phyloP scores from a whole-genome alignment of 208 protist species.

The Crithidia expoeki region DNA sequence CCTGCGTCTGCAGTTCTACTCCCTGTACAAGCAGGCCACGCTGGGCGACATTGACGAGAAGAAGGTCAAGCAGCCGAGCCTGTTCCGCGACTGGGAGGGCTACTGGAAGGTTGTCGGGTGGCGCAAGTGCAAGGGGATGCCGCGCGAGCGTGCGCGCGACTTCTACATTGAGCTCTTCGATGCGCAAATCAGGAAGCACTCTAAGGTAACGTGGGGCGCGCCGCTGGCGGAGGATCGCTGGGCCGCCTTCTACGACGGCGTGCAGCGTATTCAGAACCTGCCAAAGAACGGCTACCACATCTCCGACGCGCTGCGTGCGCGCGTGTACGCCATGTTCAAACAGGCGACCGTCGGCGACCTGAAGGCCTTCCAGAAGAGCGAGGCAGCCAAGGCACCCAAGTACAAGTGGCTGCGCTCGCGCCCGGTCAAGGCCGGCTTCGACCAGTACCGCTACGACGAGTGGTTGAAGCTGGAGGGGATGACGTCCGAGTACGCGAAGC shows the following conservation, averaged over 20 bases:
- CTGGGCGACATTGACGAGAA: conserved; percentile 81
- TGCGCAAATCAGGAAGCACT: conserved; percentile 32
- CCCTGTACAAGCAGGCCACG: conserved; percentile 88
- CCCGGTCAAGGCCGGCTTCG: conserved; percentile 34
- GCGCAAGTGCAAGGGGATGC: conserved; percentile 80
- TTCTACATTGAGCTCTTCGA: conserved; percentile 83
- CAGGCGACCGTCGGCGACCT: conserved; percentile 83
- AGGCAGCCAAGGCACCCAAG: conserved; percentile 34
- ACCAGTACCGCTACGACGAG: conserved; percentile 62
- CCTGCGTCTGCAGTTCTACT: conserved; percentile 86
- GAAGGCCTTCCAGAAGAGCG: conserved; percentile 67
- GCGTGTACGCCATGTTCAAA: conserved; percentile 88
- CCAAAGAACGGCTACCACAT: conserved; percentile 62
- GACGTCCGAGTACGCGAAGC: conserved; percentile 72
- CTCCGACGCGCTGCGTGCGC: conserved; percentile 81
- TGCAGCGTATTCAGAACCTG: conserved; percentile 54
- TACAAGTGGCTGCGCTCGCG: conserved; percentile 77
- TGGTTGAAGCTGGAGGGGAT: conserved; percentile 87
- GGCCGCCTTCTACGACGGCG: conserved; percentile 59
- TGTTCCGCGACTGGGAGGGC: conserved; percentile 49
- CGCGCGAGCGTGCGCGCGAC: conserved; percentile 83
- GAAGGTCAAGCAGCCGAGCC: conserved; percentile 52
- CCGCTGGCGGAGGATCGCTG: conserved; percentile 33
- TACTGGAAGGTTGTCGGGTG: conserved; percentile 94
- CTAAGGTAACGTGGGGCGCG: conserved; percentile 33